Conservation (phyloP, 2,329 filamentous ascomycete species). For the Claviceps capensis region DNA sequence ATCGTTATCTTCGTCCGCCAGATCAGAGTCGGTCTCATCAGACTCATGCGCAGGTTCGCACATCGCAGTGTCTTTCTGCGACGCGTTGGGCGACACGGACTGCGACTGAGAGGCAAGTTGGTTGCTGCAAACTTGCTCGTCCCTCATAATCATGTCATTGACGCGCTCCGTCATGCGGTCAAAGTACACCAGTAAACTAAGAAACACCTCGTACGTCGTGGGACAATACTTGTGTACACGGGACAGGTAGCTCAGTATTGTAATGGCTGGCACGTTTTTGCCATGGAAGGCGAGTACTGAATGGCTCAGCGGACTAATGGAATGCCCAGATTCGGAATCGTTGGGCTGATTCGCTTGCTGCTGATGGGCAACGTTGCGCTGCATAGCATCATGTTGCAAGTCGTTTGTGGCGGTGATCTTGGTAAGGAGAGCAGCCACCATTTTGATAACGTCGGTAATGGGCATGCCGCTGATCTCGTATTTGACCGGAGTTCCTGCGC, state of each 20-base stretch:
- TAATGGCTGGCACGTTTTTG: slow-evolving; percentile 95
- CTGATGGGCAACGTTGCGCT: slow-evolving; percentile 52
- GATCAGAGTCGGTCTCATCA: slow-evolving; percentile 36
- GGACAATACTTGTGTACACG: slow-evolving; percentile 98
- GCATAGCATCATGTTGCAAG: slow-evolving; percentile 78
- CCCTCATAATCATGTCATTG: slow-evolving; percentile 64
- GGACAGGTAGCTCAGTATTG: slow-evolving; percentile 87
- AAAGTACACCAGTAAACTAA: slow-evolving; percentile 92
- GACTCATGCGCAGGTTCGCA: slow-evolving; percentile 15
- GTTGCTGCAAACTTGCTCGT: slow-evolving; percentile 38
- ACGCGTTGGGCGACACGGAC: slow-evolving; percentile 5
- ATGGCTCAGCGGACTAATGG: slow-evolving; percentile 45
- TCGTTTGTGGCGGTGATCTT: slow-evolving; percentile 98
- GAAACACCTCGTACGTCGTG: slow-evolving; percentile 94
- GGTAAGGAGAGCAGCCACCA: slow-evolving; percentile 90
- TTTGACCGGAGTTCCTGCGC: slow-evolving; percentile 39
- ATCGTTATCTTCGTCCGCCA: slow-evolving; percentile 32
- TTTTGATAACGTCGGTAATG: slow-evolving; percentile 92
- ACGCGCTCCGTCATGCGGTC: slow-evolving; percentile 97
- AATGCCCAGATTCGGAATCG: slow-evolving; percentile 33
- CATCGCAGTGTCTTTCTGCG: slow-evolving; percentile 18
- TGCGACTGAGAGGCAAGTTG: slow-evolving; percentile 5
- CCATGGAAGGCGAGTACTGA: slow-evolving; percentile 89
- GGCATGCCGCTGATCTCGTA: slow-evolving; percentile 98
- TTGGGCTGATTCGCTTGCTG: slow-evolving; percentile 37